A percentile compares a stretch with the other conserved stretches of the same genome.
phyloP scores from a whole-genome alignment of 192 early-diverging fungal genomes.

The Chytriomyces hyalinus region DNA sequence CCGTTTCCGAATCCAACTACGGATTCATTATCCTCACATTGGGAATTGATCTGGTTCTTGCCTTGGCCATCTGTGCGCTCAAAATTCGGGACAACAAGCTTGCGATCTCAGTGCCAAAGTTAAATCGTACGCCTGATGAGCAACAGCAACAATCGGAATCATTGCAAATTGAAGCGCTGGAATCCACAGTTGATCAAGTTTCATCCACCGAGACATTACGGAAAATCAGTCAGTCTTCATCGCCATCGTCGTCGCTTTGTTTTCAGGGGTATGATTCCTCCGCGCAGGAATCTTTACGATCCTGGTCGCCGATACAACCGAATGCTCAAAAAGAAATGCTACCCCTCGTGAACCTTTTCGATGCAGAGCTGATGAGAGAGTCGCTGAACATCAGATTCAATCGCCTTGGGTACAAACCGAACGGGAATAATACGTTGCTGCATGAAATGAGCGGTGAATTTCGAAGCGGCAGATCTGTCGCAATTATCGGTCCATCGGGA shows the following conservation, averaged over 20 bases:
- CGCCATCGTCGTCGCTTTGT: neutral
- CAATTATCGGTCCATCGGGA: constrained; percentile 6
- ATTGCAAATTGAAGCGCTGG: neutral
- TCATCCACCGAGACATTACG: neutral
- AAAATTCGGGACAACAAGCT: neutral
- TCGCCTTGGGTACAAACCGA: neutral
- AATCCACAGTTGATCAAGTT: too few species aligned
- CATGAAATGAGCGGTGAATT: constrained; percentile 12
- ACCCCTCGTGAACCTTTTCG: neutral
- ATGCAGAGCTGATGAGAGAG: neutral
- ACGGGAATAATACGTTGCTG: neutral
- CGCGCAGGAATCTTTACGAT: neutral
- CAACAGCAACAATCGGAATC: neutral
- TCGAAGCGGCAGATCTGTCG: neutral
- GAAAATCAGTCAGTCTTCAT: neutral
- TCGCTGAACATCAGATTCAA: neutral
- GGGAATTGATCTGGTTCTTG: constrained; percentile 8
- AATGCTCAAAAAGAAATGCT: neutral
- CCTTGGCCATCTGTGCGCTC: neutral
- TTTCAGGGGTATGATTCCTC: neutral
- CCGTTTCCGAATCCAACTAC: constrained; percentile 2
- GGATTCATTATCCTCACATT: constrained; percentile 6
- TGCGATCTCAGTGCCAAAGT: neutral
- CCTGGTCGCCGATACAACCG: neutral
- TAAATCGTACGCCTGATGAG: neutral